Base-by-base conservation (phyloP, 75 land plant species). In the Pseudotsuga menziesii region DNA sequence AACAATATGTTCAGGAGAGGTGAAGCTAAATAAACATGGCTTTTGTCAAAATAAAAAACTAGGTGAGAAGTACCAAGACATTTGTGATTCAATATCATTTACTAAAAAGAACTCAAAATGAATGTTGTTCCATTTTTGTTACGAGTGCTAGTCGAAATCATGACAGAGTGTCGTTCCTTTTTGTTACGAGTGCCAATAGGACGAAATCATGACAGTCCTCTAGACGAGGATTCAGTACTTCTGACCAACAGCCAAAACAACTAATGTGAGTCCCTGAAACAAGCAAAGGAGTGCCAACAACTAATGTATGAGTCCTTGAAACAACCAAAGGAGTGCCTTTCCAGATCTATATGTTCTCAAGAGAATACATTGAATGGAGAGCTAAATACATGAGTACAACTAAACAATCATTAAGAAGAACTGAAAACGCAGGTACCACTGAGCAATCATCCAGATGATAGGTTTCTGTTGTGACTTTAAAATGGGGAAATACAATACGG, bases 221-320 rank as follows among this genome's bases (percentile, higher is more conserved):
- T 58, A 9, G 36, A 11, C 59, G n/a, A 66, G 23, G 8, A 74
- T 32, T 74, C 61, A 74, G 76, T 19, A 15, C 17, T 26, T 74
- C 76, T 66, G 12, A 56, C 69, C 76, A 74, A 39, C 76, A 74
- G 61, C 29, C 25, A 32, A 74, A 27, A 74, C 57, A 56, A 74
- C 76, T 74, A 58, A 27, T 19, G 26, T 56, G 29, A 62, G n/a
- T 17, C 57, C 76, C 25, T 57, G 76, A 74, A 74, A 69, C 23
- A 52, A 41, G n/a, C 8, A 69, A 41, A 41, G 20, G 54, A 41
- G 52, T 36, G 25, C 17, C 52, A 27, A 74, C 57, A 56, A 74
- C 76, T 74, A 58, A 27, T 19, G 26, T 56, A 19, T 17, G 23
- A 62, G n/a, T 17, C 57, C 76, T 64, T 57, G 76, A 74, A 74